phyloP scores from a whole-genome alignment of 805 yeast genomes.

The Hyphopichia homilentoma region DNA sequence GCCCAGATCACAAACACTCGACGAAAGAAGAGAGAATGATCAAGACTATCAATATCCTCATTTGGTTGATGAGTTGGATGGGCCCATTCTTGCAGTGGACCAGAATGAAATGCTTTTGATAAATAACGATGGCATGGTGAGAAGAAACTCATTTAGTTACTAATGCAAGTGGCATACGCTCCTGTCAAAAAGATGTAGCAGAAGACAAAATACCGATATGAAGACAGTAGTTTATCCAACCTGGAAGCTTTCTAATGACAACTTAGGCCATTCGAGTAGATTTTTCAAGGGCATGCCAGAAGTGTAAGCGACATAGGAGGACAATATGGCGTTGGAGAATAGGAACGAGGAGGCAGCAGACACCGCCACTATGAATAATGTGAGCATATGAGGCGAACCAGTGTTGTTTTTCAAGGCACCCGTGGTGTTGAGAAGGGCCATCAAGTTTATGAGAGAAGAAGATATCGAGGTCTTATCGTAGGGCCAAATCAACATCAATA shows the following conservation, averaged over 20 bases:
- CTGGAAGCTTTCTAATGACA: no score
- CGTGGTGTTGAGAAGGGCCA: constrained; percentile 58
- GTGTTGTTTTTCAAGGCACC: constrained; percentile 47
- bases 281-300: no score
- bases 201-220: constrained; percentile 1
- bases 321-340: constrained; percentile 11
- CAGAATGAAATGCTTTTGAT: constrained; percentile 36
- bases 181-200: no score
- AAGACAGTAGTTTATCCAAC: not conserved
- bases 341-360: constrained; percentile 13
- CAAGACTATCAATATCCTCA: constrained; percentile 78
- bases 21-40: constrained; percentile 70
- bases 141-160: no score
- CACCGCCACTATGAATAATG: constrained; percentile 11
- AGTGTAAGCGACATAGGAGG: constrained; percentile 10
- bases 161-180: no score
- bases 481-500: constrained; percentile 94
- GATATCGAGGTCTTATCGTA: constrained; percentile 73
- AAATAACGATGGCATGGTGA: constrained; percentile 25
- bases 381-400: constrained; percentile 10
- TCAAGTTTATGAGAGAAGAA: constrained; percentile 52
- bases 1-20: constrained; percentile 52
- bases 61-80: constrained; percentile 66
- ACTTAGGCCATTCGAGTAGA: no score
- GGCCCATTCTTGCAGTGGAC: constrained; percentile 78